Conservation (phyloP, 2,329 filamentous ascomycete genomes). For the Epichloe aotearoae region DNA sequence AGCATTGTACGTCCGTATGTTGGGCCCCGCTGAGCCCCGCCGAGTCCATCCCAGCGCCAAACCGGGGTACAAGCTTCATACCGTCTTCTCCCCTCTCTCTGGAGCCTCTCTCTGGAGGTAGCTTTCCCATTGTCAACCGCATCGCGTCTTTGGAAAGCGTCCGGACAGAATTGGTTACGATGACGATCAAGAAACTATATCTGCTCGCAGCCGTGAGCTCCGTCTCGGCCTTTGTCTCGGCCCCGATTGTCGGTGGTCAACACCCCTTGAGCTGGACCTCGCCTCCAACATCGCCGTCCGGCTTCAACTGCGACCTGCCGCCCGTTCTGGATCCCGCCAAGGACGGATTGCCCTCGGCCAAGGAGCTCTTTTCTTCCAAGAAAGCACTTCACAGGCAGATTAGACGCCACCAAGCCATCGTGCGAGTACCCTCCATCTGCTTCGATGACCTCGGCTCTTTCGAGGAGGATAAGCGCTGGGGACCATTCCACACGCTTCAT, state of each 20-base stretch:
- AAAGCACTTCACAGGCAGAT: slow-evolving; percentile 28
- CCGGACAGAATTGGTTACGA: background rate
- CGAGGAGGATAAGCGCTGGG: slow-evolving; percentile 41
- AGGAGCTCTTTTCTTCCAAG: slow-evolving; percentile 19
- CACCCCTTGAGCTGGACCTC: background rate
- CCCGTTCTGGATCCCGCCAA: slow-evolving; percentile 17
- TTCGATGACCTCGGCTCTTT: slow-evolving; percentile 43
- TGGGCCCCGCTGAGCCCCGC: no score
- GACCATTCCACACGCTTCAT: slow-evolving; percentile 37
- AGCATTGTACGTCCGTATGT: no score
- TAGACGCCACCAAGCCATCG: slow-evolving; percentile 37
- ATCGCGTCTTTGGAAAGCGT: background rate
- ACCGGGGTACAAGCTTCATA: no score
- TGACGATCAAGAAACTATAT: slow-evolving; percentile 1
- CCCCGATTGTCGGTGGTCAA: background rate
- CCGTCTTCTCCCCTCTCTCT: no score
- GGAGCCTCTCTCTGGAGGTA: no score
- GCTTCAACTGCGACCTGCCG: slow-evolving; percentile 21
- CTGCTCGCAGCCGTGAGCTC: background rate
- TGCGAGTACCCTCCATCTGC: slow-evolving; percentile 39
- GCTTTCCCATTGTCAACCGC: background rate
- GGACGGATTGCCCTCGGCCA: slow-evolving; percentile 20
- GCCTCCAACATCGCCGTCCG: background rate
- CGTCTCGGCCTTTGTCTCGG: slow-evolving; percentile 2
- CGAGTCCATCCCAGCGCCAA: no score